A percentile compares a stretch with the other conserved stretches of the same genome.
Evolutionary conservation across 169 alveolate genomes (phyloP).

Genomic region (Neospora caninum): DNA sequence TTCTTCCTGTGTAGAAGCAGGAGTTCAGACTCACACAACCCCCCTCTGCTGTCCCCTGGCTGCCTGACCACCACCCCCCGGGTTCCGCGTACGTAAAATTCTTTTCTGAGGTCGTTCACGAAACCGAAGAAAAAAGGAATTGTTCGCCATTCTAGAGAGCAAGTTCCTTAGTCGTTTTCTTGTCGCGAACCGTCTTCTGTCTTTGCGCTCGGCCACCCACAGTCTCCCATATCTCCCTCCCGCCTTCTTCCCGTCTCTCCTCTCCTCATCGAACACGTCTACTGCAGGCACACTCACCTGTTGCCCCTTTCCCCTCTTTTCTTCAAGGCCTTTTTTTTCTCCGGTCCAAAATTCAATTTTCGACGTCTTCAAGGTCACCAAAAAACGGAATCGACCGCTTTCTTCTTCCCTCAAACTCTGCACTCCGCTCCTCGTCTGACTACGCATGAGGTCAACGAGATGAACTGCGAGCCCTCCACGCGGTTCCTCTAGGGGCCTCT

Average conservation of each 20-base stretch:
- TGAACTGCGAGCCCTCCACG: too few species aligned
- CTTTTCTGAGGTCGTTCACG: not conserved
- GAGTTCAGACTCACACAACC: not conserved
- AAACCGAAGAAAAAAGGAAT: not conserved
- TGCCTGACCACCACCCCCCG: not conserved
- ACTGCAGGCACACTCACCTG: not conserved
- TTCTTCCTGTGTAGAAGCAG: not conserved
- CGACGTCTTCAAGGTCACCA: not conserved
- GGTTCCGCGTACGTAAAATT: not conserved
- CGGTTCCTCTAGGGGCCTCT: too few species aligned
- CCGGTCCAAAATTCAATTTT: not conserved
- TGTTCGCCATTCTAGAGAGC: not conserved
- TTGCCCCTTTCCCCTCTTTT: not conserved
- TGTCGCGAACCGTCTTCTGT: not conserved
- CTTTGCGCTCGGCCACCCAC: not conserved
- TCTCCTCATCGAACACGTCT: not conserved
- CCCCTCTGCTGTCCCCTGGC: not conserved
- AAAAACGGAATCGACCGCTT: too few species aligned
- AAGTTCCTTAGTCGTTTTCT: not conserved
- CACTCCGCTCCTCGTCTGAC: not conserved
- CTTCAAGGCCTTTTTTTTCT: not conserved
- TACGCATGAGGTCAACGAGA: too few species aligned
- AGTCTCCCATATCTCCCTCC: not conserved
- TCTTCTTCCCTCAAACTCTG: not conserved
- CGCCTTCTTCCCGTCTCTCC: not conserved